phyloP scores from a whole-genome alignment of 2,329 filamentous ascomycete genomes.

The Pseudonectria foliicola region DNA sequence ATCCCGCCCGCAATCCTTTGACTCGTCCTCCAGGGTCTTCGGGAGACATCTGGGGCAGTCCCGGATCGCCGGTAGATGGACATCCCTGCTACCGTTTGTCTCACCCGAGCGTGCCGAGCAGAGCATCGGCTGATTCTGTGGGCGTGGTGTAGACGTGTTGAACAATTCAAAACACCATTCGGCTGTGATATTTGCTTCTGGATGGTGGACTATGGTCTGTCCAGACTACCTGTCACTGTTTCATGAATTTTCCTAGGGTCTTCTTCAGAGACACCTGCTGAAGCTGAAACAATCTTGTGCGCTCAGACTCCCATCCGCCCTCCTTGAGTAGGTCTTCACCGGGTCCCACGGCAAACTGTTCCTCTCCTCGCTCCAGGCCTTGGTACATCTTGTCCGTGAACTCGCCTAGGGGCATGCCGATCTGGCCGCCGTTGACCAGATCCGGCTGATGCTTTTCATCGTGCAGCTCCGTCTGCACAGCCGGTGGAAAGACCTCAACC shows the following conservation, averaged over 20 bases:
- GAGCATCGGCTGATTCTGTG: too few relatives aligned
- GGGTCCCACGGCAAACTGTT: slow-evolving; percentile 18
- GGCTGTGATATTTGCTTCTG: too few relatives aligned
- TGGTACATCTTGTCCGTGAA: slow-evolving; percentile 34
- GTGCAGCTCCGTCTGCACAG: slow-evolving; percentile 23
- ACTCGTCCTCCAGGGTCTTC: too few relatives aligned
- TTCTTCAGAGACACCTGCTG: slow-evolving; percentile 5
- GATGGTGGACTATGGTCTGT: not conserved
- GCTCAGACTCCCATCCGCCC: slow-evolving; percentile 17
- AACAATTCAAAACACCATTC: too few relatives aligned
- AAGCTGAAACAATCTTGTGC: slow-evolving; percentile 11
- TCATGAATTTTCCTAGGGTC: slow-evolving; percentile 8
- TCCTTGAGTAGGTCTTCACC: slow-evolving; percentile 16
- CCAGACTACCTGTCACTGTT: slow-evolving; percentile 4
- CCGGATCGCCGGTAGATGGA: too few relatives aligned
- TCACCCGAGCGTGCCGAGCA: too few relatives aligned
- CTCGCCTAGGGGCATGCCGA: slow-evolving; percentile 31
- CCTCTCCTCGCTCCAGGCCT: slow-evolving; percentile 14
- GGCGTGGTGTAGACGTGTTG: too few relatives aligned
- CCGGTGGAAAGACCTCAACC: slow-evolving; percentile 23
- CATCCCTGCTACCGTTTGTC: too few relatives aligned
- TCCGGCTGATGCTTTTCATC: slow-evolving; percentile 21
- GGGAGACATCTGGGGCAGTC: too few relatives aligned
- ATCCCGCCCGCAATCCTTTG: too few relatives aligned
- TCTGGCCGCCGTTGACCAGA: slow-evolving; percentile 18